A percentile compares a stretch with the other conserved stretches of the same genome.
Evolutionary conservation across 345 rosid species (phyloP).

Genomic region (Lepidium africanum): DNA sequence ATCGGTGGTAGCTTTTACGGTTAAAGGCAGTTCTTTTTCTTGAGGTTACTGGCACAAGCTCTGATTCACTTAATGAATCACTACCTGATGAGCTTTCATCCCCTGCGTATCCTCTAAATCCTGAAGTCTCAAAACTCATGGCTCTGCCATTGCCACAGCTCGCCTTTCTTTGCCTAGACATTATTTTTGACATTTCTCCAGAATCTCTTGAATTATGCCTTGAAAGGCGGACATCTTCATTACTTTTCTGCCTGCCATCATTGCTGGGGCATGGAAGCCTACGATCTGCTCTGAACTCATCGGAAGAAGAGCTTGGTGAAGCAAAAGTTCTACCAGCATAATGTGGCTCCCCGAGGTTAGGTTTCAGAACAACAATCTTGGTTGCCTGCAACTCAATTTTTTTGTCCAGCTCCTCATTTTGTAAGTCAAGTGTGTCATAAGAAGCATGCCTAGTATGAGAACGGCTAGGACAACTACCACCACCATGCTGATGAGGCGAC

Average conservation of each 20-base stretch:
- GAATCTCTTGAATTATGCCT: slow-evolving; percentile 61
- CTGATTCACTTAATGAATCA: slow-evolving; percentile 68
- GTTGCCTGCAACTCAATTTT: slow-evolving; percentile 46
- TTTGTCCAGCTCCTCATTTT: slow-evolving; percentile 37
- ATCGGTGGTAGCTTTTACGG: slow-evolving; percentile 33
- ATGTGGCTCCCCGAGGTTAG: slow-evolving; percentile 56
- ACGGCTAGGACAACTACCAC: slow-evolving; percentile 30
- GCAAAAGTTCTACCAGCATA: slow-evolving; percentile 37
- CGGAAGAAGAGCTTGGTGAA: slow-evolving; percentile 46
- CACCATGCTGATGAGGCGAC: slow-evolving; percentile 29
- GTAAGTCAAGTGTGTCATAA: slow-evolving; percentile 24
- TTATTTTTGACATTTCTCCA: slow-evolving; percentile 55
- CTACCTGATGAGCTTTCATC: slow-evolving; percentile 81
- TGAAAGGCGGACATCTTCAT: slow-evolving; percentile 36
- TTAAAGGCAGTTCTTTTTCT: slow-evolving; percentile 38
- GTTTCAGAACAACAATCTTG: slow-evolving; percentile 86
- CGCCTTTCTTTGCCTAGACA: slow-evolving; percentile 57
- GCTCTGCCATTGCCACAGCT: slow-evolving; percentile 32
- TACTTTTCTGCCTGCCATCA: slow-evolving; percentile 37
- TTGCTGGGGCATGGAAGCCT: slow-evolving; percentile 33
- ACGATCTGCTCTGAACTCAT: slow-evolving; percentile 40
- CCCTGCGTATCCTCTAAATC: slow-evolving; percentile 62
- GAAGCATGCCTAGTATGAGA: slow-evolving; percentile 29
- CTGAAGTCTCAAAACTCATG: slow-evolving; percentile 36
- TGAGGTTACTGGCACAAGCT: slow-evolving; percentile 34